Base-by-base conservation (phyloP, 345 rosid genomes). In the Lepidium didymum region DNA sequence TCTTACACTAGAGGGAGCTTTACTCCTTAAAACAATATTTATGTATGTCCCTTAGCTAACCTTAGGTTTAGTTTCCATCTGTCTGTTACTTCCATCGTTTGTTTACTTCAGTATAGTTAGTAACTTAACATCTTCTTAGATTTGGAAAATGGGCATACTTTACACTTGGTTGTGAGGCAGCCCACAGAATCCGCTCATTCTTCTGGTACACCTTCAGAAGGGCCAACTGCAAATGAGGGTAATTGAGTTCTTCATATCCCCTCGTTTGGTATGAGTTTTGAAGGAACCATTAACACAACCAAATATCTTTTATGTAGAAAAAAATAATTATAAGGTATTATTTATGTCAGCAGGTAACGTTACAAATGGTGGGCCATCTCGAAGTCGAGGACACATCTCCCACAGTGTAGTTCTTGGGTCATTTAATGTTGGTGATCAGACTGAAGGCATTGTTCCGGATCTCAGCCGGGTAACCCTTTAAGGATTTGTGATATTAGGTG, bases 151-250 rank as follows among this genome's bases (percentile, higher is more conserved):
- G 97, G 99, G 13, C 90, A 94, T 70, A 91, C 99, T 29, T 73
- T 94, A 75, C 99, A 94, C 73, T 80, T 94, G 81, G 87, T 94
- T 74, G 83, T 77, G 69, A 89, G 99, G 82, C 97, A 86, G 77
- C 85, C 85, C 52, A 51, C 83, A 18, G 87, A 80, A 68, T 54
- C 91, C 41, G 85, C 65, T 41, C 78, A 89, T 66, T 69, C 90
- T 15, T 72, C 85, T 62, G 86, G 69, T 59, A 63, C 85, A 8
- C 82, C 83, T 77, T 72, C 84, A 47, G 80, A 80, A 27, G 94
- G 81, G 33, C 62, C 85, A 72, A 78, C 75, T 74, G 75, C 72
- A 38, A 81, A 73, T 62, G 81, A 50, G 74, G 82, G 78, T 56
- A 84, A 56, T 65, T 78, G 21, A 54, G 88, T 87, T 84, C 68